Evolutionary conservation across 495 filamentous ascomycete species (phyloP).

Genomic region (Physcia stellaris): DNA sequence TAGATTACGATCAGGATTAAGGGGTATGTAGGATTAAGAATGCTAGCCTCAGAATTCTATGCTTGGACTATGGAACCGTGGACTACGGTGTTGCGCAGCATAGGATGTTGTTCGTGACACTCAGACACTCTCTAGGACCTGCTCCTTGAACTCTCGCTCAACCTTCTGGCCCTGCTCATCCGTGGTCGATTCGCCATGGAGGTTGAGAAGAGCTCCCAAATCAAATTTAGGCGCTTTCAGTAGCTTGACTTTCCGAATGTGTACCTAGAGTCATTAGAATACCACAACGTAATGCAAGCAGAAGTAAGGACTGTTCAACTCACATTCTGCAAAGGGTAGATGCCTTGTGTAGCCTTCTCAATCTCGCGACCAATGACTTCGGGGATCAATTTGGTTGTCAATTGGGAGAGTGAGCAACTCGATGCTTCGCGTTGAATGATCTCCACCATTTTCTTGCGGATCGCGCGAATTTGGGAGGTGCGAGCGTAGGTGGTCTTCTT

Average conservation of each 20-base stretch:
- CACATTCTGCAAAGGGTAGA: constrained; percentile 99
- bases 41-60: neutral
- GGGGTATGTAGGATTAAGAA: too few relatives aligned
- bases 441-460: constrained; percentile 99
- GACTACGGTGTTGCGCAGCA: too few relatives aligned
- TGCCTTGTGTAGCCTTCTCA: constrained; percentile 97
- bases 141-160: constrained; percentile 98
- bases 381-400: constrained; percentile 94
- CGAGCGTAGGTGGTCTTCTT: constrained; percentile 99
- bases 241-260: constrained; percentile 99
- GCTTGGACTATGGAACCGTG: too few relatives aligned
- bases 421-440: constrained; percentile 94
- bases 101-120: neutral
- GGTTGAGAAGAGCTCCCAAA: constrained; percentile 81
- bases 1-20: too few relatives aligned
- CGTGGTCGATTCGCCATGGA: constrained; percentile 92
- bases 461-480: constrained; percentile 88
- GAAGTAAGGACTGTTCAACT: too few relatives aligned
- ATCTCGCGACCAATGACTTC: constrained; percentile 99
- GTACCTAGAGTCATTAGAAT: constrained; percentile 79
- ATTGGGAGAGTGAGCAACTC: constrained; percentile 83
- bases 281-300: constrained; percentile 27
- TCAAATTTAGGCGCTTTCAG: constrained; percentile 98
- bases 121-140: constrained; percentile 85
- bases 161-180: constrained; percentile 98